Conservation (phyloP, 2,329 filamentous ascomycete species). For the Aspergillus texensis region DNA sequence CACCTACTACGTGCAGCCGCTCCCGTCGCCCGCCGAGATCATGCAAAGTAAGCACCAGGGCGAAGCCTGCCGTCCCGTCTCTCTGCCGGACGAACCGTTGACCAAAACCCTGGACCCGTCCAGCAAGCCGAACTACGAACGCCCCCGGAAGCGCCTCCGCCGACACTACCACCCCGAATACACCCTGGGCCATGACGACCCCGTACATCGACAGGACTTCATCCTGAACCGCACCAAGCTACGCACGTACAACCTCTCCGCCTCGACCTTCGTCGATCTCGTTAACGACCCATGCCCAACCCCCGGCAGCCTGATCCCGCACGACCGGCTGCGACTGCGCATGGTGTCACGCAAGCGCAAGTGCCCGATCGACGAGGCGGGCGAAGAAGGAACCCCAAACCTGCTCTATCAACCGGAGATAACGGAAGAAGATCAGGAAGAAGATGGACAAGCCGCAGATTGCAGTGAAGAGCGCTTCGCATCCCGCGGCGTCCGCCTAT, state of each 20-base stretch:
- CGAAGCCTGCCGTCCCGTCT: constrained; percentile 13
- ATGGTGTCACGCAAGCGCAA: constrained; percentile 47
- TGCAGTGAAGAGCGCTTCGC: constrained; percentile 43
- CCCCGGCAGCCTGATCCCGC: constrained; percentile 30
- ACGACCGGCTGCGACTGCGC: constrained; percentile 45
- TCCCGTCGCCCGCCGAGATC: constrained; percentile 34
- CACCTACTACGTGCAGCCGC: constrained; percentile 63
- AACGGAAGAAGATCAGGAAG: constrained; percentile 19
- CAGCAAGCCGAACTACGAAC: constrained; percentile 38
- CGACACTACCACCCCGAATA: constrained; percentile 46
- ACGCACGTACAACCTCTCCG: constrained; percentile 44
- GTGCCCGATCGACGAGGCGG: constrained; percentile 39
- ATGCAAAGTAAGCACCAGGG: constrained; percentile 17
- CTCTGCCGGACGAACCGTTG: constrained; percentile 32
- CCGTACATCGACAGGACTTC: constrained; percentile 38
- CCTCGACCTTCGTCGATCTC: constrained; percentile 47
- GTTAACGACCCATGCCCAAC: constrained; percentile 42
- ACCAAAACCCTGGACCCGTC: constrained; percentile 29
- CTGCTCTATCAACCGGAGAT: constrained; percentile 35
- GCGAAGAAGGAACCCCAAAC: constrained; percentile 26
- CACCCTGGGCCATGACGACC: constrained; percentile 24
- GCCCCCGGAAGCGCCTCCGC: constrained; percentile 39
- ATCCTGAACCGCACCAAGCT: constrained; percentile 49
- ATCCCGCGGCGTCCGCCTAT: constrained; percentile 43
- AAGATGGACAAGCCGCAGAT: constrained; percentile 30